Evolutionary conservation across 2,329 filamentous ascomycete species (phyloP).

Genomic region (Colletotrichum sp.): DNA sequence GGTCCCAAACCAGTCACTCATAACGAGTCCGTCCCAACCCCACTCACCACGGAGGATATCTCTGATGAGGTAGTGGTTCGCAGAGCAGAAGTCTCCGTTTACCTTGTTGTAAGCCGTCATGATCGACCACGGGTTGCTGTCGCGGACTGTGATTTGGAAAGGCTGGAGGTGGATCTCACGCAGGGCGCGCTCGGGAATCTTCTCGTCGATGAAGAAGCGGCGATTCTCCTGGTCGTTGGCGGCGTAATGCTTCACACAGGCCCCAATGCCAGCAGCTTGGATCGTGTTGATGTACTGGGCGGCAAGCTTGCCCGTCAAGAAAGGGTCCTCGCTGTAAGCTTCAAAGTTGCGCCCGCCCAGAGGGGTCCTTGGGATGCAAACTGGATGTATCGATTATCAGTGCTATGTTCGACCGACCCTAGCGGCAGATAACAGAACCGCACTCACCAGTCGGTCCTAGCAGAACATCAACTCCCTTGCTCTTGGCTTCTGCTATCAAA

Average conservation of each 20-base stretch:
- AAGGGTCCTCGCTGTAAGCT: conserved; percentile 80
- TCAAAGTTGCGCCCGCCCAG: conserved; percentile 83
- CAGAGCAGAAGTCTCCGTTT: conserved; percentile 48
- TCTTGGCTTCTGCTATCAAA: not conserved
- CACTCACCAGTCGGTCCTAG: not conserved
- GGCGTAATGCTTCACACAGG: not conserved
- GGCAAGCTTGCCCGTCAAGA: conserved; percentile 69
- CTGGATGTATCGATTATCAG: not conserved
- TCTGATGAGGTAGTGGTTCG: conserved; percentile 41
- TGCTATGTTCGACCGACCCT: not conserved
- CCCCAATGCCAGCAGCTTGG: not conserved
- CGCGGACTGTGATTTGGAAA: conserved; percentile 49
- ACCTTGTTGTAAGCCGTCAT: conserved; percentile 55
- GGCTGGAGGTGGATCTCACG: conserved; percentile 26
- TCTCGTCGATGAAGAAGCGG: not conserved
- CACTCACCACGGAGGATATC: conserved; percentile 47
- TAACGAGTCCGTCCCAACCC: conserved; percentile 48
- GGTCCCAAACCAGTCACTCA: conserved; percentile 51
- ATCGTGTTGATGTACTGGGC: conserved; percentile 50
- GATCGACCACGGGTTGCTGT: conserved; percentile 45
- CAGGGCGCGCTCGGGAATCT: not conserved
- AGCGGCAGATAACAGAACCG: no score
- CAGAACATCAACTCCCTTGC: not conserved
- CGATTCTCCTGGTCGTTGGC: not conserved
- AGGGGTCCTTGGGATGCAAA: conserved; percentile 40